A percentile compares a stretch with the other conserved stretches of the same genome.
These are phyloP conservation scores for Leccinum solheimii DNA, from an alignment of 1,284 basidiomycete genomes.

Conservation along the genomic window DNA sequence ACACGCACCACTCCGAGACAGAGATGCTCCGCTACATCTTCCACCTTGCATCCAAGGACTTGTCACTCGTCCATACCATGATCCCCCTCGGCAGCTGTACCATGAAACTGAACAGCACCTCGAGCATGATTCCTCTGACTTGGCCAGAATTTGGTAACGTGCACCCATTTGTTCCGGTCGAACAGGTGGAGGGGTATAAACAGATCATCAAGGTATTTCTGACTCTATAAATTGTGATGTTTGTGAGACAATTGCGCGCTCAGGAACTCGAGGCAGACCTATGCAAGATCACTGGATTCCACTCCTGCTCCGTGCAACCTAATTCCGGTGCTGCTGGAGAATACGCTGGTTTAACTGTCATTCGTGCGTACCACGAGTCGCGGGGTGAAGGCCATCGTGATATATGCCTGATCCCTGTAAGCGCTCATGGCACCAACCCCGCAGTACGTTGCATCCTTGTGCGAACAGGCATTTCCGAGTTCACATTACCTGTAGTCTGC, in stretches of 20 bases:
- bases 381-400: conserved; percentile 85
- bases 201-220: conserved; percentile 70
- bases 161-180: conserved; percentile 90
- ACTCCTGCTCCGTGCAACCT: conserved; percentile 92
- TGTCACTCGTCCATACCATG: conserved; percentile 95
- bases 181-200: conserved; percentile 90
- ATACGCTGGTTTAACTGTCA: conserved; percentile 92
- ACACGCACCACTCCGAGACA: conserved; percentile 95
- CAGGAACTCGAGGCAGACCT: conserved; percentile 90
- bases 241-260: conserved; percentile 5
- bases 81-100: conserved; percentile 96
- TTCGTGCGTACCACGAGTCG: conserved; percentile 91
- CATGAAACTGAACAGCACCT: conserved; percentile 97
- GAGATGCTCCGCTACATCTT: conserved; percentile 97
- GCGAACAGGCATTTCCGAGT: neutral
- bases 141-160: conserved; percentile 90
- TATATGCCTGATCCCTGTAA: conserved; percentile 93
- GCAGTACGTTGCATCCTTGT: conserved; percentile 55
- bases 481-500: conserved; percentile 64
- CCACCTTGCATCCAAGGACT: conserved; percentile 91
- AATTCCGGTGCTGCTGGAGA: conserved; percentile 98
- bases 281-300: conserved; percentile 93
- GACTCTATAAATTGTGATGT: neutral
- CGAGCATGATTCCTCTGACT: conserved; percentile 94
- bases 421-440: conserved; percentile 96